phyloP scores from a whole-genome alignment of 805 yeast genomes.

The Candida insectorum region DNA sequence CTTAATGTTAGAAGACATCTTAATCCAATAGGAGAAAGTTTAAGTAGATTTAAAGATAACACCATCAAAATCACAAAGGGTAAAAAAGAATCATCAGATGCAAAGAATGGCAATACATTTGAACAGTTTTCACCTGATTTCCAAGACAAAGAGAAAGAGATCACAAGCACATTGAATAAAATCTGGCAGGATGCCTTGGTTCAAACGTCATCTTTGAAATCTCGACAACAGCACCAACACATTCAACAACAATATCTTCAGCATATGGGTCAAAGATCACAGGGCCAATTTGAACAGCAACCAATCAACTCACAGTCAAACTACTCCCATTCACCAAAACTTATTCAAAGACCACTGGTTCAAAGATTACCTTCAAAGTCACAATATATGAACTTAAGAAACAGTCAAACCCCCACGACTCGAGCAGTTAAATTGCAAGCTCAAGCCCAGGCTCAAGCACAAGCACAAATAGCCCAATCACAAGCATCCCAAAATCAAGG shows the following conservation, averaged over 20 bases:
- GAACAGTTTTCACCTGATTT: conserved; percentile 30
- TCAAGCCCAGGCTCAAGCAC: conserved; percentile 15
- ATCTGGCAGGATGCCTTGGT: conserved; percentile 42
- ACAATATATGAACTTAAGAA: conserved; percentile 15
- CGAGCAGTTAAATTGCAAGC: conserved; percentile 33
- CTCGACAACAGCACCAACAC: conserved; percentile 2
- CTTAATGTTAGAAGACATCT: conserved; percentile 62
- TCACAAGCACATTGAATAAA: conserved; percentile 20
- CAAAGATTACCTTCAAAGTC: conserved; percentile 20
- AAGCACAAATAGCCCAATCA: conserved; percentile 2
- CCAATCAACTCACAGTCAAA: conserved; percentile 6
- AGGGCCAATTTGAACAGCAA: conserved; percentile 5
- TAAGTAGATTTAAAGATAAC: conserved; percentile 42
- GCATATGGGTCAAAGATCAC: no score
- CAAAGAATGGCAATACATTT: conserved; percentile 27
- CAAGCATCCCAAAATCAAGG: neutral
- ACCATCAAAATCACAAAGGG: conserved; percentile 23
- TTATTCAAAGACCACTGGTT: conserved; percentile 16
- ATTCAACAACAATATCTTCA: conserved; percentile 2
- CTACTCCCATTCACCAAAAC: conserved; percentile 7
- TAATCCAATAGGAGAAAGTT: conserved; percentile 67
- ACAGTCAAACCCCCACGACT: conserved; percentile 27
- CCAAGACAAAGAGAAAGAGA: conserved; percentile 30
- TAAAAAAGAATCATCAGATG: conserved; percentile 6
- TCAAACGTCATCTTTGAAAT: conserved; percentile 13